Evolutionary conservation across 116 monocot genomes (phyloP), one percentile per base, ranked within the genome.

Genomic region (Zostera marina): DNA sequence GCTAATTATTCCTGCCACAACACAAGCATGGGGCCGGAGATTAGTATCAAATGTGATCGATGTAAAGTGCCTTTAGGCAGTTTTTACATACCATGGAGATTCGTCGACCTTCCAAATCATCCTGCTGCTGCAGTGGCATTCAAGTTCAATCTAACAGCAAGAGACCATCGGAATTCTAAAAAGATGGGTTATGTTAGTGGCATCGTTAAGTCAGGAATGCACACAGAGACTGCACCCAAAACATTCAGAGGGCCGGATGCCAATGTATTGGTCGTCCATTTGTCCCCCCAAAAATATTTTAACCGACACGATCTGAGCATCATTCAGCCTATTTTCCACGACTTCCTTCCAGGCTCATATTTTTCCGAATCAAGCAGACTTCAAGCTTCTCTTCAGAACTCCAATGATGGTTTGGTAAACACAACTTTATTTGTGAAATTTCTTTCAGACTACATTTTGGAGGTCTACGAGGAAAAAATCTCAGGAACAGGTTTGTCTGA

Each of bases 361-460:
- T 78, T 85, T 51, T 73, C 83, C 22, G 78, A 79, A 62, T 45
- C 72, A 47, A 74, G 61, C 11, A 69, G 76, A 44, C 85, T 96
- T 41, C 73, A 76, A 66, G 70, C 66, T 16, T 96, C 96, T 59
- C 83, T 96, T 71, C 70, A 86, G 63, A 74, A 51, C 61, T 63
- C 85, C 12, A 76, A 17, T 8, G 76, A 80, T 72, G 89, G 90
- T 54, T 68, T 85, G 17, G 59, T 96, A 59, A 96, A 96, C 69
- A 83, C 70, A 20, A 90, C 90, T 46, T 66, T 96, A 68, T 73
- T 66, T 68, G 67, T 90, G 20, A 82, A 76, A 60, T 90, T 72
- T 64, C 85, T 89, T 72, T 85, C 96, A 65, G 90, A 88, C 61
- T 96, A 85, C 62, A 86, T 96, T 39, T 74, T 96, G 52, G 85